Percentiles rank a stretch among this genome's conserved stretches.
Conservation (phyloP, 1,284 basidiomycete species). For the Ceratobasidium sp. region DNA sequence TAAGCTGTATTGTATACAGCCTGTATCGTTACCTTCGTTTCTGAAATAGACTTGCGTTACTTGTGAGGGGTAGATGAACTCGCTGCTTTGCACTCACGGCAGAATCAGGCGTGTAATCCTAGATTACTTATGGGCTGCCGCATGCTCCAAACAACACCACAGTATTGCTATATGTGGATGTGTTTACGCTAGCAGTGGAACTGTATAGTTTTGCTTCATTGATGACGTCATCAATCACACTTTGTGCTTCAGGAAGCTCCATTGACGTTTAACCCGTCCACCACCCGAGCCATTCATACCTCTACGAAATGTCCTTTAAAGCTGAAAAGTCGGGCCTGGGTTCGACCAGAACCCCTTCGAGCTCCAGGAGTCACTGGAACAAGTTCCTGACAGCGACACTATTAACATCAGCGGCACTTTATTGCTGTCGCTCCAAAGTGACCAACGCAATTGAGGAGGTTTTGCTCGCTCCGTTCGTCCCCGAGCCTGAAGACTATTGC, state of each 20-base stretch:
- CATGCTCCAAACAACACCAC: not conserved
- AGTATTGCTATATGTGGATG: not conserved
- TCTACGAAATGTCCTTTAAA: not conserved
- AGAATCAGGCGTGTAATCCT: too few species aligned
- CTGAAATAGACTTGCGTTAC: not conserved
- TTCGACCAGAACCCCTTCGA: not conserved
- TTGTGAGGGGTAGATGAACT: not conserved
- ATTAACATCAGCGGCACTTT: conserved; percentile 19
- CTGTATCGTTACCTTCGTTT: not conserved
- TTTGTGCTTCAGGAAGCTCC: not conserved
- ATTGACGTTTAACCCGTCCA: not conserved
- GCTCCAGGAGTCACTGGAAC: not conserved
- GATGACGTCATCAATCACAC: not conserved
- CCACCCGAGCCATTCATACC: not conserved
- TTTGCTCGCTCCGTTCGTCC: conserved; percentile 3
- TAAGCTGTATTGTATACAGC: not conserved
- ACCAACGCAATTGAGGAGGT: conserved; percentile 1
- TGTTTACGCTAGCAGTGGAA: too few species aligned
- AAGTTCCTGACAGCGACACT: conserved; percentile 14
- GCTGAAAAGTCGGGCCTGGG: not conserved
- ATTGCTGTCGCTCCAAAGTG: conserved; percentile 20
- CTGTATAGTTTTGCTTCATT: not conserved
- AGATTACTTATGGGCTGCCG: too few species aligned
- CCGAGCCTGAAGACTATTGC: conserved; percentile 29
- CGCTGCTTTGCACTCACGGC: not conserved